These are phyloP conservation scores for Pisolithus albus DNA, from an alignment of 768 basidiomycete genomes.

Conservation along the genomic window DNA sequence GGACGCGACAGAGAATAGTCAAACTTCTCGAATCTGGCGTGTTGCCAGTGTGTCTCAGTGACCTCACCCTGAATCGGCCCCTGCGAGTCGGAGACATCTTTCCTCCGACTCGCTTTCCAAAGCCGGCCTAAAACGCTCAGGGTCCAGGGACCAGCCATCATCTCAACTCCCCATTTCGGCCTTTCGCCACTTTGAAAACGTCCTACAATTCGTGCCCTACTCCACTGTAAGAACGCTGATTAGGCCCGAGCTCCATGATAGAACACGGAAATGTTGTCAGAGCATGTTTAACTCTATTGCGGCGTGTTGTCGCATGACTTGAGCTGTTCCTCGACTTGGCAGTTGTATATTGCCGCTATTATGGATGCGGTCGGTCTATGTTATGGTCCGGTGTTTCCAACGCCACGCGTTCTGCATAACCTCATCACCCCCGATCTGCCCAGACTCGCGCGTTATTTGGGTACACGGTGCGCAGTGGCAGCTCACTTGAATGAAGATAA, in stretches of 20 bases:
- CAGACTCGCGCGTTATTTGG: background rate
- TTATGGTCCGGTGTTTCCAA: background rate
- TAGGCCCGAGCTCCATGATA: background rate
- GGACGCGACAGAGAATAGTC: no score
- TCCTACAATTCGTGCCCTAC: background rate
- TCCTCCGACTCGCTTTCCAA: background rate
- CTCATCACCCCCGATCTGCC: background rate
- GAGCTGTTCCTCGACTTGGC: background rate
- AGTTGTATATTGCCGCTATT: background rate
- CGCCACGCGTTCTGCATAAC: background rate
- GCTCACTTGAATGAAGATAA: no score
- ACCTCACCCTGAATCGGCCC: background rate
- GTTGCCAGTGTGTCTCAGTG: no score
- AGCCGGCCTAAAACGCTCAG: background rate
- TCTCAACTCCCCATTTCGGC: background rate
- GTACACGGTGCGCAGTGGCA: no score
- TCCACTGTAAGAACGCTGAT: background rate
- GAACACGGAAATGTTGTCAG: background rate
- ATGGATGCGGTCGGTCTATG: background rate
- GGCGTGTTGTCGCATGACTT: background rate
- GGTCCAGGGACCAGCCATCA: background rate
- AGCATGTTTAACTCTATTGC: background rate
- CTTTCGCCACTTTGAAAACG: background rate
- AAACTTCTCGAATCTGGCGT: no score
- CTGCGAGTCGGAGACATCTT: background rate